These are phyloP conservation scores for Alternaria sp. DNA, from an alignment of 2,329 filamentous ascomycete species.

Conservation along the genomic window DNA sequence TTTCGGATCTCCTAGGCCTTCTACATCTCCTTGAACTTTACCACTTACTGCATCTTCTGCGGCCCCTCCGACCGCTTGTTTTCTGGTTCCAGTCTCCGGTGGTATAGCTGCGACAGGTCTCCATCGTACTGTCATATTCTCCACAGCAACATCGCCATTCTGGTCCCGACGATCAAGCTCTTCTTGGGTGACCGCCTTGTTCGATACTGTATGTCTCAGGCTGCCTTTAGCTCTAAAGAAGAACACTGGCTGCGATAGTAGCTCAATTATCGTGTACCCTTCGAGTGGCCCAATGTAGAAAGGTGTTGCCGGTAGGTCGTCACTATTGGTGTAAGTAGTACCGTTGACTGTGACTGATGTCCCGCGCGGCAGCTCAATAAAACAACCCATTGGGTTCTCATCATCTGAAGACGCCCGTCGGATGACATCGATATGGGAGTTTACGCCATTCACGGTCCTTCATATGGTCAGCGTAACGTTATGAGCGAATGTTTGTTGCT, in stretches of 20 bases:
- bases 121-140: conserved; percentile 3
- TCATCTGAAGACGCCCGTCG: conserved; percentile 1
- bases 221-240: conserved; percentile 30
- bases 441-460: conserved; percentile 3
- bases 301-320: neutral
- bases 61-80: neutral
- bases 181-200: neutral
- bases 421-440: conserved; percentile 12
- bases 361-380: conserved; percentile 20
- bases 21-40: neutral
- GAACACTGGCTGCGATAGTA: conserved; percentile 31
- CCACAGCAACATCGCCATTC: conserved; percentile 1
- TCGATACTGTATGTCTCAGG: neutral
- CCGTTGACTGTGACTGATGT: conserved; percentile 30
- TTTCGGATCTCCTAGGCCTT: neutral
- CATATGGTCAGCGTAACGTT: neutral
- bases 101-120: neutral
- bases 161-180: conserved; percentile 9
- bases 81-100: no score
- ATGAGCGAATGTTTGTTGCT: neutral
- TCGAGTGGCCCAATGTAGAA: conserved; percentile 31
- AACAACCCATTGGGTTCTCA: conserved; percentile 11
- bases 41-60: neutral
- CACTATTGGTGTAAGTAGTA: conserved; percentile 22
- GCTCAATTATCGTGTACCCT: conserved; percentile 33